phyloP scores from a whole-genome alignment of 257 asterid species.

The Solanum chiquidenum region DNA sequence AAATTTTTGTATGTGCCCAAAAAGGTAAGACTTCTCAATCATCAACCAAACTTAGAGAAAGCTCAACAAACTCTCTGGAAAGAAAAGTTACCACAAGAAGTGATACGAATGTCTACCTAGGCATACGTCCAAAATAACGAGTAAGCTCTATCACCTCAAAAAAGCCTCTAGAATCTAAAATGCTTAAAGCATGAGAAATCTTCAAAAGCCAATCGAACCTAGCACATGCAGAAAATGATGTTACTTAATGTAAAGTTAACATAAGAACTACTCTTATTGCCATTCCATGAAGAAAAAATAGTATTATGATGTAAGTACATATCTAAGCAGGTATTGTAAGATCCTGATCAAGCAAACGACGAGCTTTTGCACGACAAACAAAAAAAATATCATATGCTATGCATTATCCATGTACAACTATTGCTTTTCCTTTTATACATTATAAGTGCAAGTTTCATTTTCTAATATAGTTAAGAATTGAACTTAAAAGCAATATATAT shows the following conservation, averaged over 20 bases:
- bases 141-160: conserved; percentile 96
- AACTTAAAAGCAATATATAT: not conserved
- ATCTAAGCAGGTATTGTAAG: conserved; percentile 79
- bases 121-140: conserved; percentile 95
- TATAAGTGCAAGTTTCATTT: not conserved
- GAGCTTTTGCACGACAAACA: conserved; percentile 27
- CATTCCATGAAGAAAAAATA: not conserved
- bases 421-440: not conserved
- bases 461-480: not conserved
- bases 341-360: conserved; percentile 60
- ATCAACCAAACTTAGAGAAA: not conserved
- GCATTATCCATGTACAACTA: not conserved
- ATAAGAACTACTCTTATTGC: not conserved
- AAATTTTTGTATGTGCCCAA: not conserved
- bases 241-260: conserved; percentile 12
- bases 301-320: conserved; percentile 14
- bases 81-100: not conserved
- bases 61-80: not conserved
- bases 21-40: not conserved
- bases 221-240: conserved; percentile 28
- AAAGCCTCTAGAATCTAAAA: conserved; percentile 84
- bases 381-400: not conserved
- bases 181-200: conserved; percentile 89
- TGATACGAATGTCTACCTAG: conserved; percentile 42
- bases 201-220: conserved; percentile 78